A percentile compares a stretch with the other conserved stretches of the same genome.
These are phyloP conservation scores for Withania somnifera DNA, from an alignment of 305 asterid genomes.

Conservation along the genomic window DNA sequence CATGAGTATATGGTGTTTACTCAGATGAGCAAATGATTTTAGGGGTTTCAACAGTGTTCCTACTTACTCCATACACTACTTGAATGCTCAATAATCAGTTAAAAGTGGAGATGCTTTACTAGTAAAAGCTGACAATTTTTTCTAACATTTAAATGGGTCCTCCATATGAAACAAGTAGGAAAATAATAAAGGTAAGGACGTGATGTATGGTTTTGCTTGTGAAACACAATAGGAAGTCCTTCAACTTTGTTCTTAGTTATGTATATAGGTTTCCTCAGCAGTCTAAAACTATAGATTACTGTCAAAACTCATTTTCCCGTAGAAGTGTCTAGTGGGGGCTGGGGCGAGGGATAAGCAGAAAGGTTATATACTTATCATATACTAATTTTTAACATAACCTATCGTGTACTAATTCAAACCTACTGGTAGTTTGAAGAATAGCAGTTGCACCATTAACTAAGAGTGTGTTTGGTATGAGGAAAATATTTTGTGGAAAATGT, in stretches of 20 bases:
- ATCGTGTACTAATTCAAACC: not conserved
- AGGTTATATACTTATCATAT: not conserved
- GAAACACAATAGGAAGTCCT: not conserved
- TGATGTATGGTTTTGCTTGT: not conserved
- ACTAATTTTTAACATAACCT: not conserved
- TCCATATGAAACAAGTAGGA: not conserved
- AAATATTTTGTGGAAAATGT: too few species aligned
- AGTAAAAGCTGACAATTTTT: not conserved
- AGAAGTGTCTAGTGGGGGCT: not conserved
- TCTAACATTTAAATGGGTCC: not conserved
- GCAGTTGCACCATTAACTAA: not conserved
- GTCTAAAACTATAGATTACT: not conserved
- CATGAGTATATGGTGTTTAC: not conserved
- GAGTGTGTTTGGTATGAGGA: too few species aligned
- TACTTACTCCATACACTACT: not conserved
- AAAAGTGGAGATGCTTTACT: not conserved
- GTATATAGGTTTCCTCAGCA: not conserved
- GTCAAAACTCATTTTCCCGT: not conserved
- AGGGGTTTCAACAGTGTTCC: not conserved
- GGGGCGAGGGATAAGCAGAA: not conserved
- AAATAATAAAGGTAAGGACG: not conserved
- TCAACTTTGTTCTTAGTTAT: not conserved
- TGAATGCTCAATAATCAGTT: not conserved
- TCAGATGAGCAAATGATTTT: not conserved
- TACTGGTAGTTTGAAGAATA: not conserved